phyloP scores from a whole-genome alignment of 2,329 filamentous ascomycete genomes.

The Alternaria consortialis region DNA sequence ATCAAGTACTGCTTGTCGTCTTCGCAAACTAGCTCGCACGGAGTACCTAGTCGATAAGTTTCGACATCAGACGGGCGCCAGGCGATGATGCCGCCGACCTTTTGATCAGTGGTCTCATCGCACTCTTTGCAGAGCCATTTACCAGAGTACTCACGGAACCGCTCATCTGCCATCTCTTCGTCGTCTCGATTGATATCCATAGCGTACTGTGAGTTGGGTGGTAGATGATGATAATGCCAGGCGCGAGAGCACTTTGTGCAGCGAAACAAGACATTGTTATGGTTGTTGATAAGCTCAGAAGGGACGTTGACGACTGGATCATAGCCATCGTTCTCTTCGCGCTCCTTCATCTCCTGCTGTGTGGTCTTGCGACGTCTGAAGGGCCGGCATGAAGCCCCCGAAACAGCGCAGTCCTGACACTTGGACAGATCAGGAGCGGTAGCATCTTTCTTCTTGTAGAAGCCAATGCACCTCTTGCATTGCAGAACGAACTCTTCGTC shows the following conservation, averaged over 20 bases:
- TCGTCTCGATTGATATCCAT: conserved; percentile 57
- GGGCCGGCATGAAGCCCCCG: conserved; percentile 74
- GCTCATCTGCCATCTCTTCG: conserved; percentile 65
- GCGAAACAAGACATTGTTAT: conserved; percentile 80
- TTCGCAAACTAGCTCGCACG: conserved; percentile 68
- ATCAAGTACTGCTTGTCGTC: conserved; percentile 91
- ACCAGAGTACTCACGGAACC: conserved; percentile 75
- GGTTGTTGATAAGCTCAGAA: conserved; percentile 74
- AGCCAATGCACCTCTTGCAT: conserved; percentile 83
- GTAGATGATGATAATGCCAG: conserved; percentile 87
- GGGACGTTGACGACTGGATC: conserved; percentile 77
- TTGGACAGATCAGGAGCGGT: conserved; percentile 73
- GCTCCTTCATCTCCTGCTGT: conserved; percentile 82
- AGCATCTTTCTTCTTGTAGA: conserved; percentile 72
- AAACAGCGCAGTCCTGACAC: conserved; percentile 74
- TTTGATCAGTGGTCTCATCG: conserved; percentile 63
- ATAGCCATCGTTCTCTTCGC: conserved; percentile 78
- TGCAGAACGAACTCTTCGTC: conserved; percentile 84
- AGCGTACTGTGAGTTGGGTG: conserved; percentile 57
- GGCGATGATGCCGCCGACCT: conserved; percentile 81
- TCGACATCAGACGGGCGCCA: conserved; percentile 78
- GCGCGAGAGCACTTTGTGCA: conserved; percentile 78
- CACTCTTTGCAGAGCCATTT: conserved; percentile 87
- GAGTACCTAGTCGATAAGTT: conserved; percentile 62
- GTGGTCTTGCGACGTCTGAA: conserved; percentile 78